phyloP scores from a whole-genome alignment of 345 rosid species.

The Populus simonii region DNA sequence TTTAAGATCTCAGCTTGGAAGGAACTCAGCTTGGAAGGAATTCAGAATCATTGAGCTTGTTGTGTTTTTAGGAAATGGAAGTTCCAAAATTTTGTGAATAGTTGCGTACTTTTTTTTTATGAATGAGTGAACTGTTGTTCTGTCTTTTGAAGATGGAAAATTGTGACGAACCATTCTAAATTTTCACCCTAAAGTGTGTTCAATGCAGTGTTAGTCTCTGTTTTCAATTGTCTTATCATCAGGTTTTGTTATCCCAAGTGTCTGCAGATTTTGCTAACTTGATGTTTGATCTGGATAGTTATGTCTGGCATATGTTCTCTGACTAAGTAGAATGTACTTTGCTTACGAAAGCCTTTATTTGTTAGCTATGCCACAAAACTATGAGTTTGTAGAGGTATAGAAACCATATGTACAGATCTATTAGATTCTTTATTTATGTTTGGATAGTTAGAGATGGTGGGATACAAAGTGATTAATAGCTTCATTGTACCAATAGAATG shows the following conservation, averaged over 20 bases:
- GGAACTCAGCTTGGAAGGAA: background rate
- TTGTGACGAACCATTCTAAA: background rate
- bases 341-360: background rate
- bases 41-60: background rate
- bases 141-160: too few species aligned
- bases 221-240: background rate
- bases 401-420: background rate
- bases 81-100: background rate
- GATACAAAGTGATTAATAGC: background rate
- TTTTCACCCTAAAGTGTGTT: background rate
- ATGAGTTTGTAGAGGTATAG: background rate
- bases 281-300: background rate
- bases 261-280: background rate
- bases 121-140: background rate
- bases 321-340: background rate
- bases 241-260: background rate
- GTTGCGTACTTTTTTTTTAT: background rate
- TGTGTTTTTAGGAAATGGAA: background rate
- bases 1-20: background rate
- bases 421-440: background rate
- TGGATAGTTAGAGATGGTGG: background rate
- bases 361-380: background rate
- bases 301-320: background rate
- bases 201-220: background rate
- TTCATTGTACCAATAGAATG: background rate